Conservation (phyloP, 768 basidiomycete species). For the Amanita muscaria region DNA sequence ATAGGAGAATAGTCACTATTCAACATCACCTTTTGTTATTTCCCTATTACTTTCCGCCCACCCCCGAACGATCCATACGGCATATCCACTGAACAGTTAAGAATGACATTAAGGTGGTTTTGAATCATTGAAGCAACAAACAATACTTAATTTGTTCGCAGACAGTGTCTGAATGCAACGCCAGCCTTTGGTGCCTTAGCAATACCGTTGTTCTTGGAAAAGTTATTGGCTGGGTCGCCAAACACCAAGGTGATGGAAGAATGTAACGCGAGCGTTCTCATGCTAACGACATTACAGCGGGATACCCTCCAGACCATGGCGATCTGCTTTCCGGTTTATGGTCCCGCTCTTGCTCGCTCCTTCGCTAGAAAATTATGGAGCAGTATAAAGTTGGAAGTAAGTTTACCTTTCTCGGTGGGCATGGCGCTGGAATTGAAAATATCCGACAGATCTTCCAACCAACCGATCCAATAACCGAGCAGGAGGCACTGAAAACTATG, state of each 20-base stretch:
- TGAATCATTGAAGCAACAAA: background rate
- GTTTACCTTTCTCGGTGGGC: conserved; percentile 1
- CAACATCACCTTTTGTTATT: conserved; percentile 96
- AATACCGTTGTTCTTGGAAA: conserved; percentile 85
- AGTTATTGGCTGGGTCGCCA: conserved; percentile 75
- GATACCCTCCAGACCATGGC: conserved; percentile 79
- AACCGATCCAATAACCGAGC: conserved; percentile 67
- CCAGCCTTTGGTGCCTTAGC: conserved; percentile 79
- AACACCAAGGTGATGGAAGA: conserved; percentile 60
- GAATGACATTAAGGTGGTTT: conserved; percentile 52
- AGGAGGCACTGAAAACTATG: conserved; percentile 60
- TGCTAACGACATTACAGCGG: conserved; percentile 37
- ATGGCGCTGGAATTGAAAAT: conserved; percentile 1
- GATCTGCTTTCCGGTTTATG: conserved; percentile 79
- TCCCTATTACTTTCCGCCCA: conserved; percentile 94
- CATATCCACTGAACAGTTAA: conserved; percentile 83
- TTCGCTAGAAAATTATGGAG: conserved; percentile 83
- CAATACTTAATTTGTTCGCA: conserved; percentile 18
- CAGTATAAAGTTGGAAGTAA: conserved; percentile 80
- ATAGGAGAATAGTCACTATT: conserved; percentile 60
- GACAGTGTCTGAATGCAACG: conserved; percentile 67
- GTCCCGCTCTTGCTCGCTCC: conserved; percentile 46
- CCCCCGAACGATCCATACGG: conserved; percentile 92
- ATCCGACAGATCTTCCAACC: conserved; percentile 81
- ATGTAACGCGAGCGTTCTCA: background rate